Evolutionary conservation across 208 protist species (phyloP), one percentile per base, ranked within the genome.

Genomic region (Histomonas meleagridis): DNA sequence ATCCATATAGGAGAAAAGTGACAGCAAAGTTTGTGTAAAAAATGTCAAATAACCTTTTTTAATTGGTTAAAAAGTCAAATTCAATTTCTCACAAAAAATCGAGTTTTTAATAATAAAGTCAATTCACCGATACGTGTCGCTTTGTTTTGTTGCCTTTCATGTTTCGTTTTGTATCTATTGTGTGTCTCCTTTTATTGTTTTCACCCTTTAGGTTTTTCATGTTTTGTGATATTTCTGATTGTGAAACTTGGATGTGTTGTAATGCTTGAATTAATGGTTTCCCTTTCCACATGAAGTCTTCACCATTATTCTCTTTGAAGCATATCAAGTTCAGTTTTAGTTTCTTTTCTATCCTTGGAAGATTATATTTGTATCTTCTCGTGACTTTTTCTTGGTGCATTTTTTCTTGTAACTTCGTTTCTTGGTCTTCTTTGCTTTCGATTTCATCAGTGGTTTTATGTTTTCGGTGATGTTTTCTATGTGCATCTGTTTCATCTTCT

Each of bases 211-310:
- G n/a, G n/a, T n/a, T n/a, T n/a, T n/a, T n/a, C n/a, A n/a, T n/a
- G n/a, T n/a, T n/a, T n/a, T n/a, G n/a, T n/a, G n/a, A n/a, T n/a
- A 81, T 81, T 81, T 81, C 70, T 21, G 51, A 0, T 51, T 81
- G 40, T n/a, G 40, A 51, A 1, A 81, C 3, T 51, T 51, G 48
- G 7, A 81, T 81, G n/a, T 81, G 70, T 12, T 48, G 7, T 4
- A 81, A 23, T 12, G 48, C n/a, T 48, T 43, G 14, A 51, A 81
- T 81, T 10, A 51, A 81, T 32, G 35, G 35, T 43, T 81, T 4
- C 0, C 43, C 70, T 23, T 81, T 43, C 70, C 70, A 81, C 14
- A 51, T 51, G 43, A 81, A 51, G 18, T 81, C 70, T 81, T 51
- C 23, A 28, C 7, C 7, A 81, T 81, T 32, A 23, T 26, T 16